Evolutionary conservation across 2,329 filamentous ascomycete species (phyloP).

Genomic region (Macrophomina phaseolina): DNA sequence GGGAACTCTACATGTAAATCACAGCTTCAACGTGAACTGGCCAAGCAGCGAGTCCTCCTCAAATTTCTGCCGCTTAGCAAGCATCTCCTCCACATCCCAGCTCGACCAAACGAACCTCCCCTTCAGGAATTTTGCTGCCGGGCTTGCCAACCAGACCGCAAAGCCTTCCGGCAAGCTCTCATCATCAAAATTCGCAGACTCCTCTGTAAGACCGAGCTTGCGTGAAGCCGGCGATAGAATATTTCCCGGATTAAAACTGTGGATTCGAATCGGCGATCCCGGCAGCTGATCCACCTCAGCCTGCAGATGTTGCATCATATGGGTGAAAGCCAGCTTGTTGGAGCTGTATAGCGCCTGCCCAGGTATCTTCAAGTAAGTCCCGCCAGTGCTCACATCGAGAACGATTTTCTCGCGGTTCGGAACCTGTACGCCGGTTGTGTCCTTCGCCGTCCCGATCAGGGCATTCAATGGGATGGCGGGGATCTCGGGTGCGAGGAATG

Average conservation of each 20-base stretch:
- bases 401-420: neutral
- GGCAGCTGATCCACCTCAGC: constrained; percentile 2
- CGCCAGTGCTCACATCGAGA: constrained; percentile 16
- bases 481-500: constrained; percentile 28
- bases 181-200: neutral
- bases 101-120: constrained; percentile 34
- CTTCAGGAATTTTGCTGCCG: constrained; percentile 33
- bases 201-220: neutral
- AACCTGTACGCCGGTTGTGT: neutral
- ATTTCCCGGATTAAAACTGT: constrained; percentile 8
- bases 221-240: neutral
- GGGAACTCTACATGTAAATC: neutral
- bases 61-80: constrained; percentile 3
- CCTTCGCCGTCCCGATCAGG: neutral
- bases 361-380: constrained; percentile 12
- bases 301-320: constrained; percentile 26
- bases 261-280: neutral
- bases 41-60: neutral
- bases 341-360: constrained; percentile 26
- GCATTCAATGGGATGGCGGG: neutral
- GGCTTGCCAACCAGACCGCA: constrained; percentile 41
- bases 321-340: constrained; percentile 25
- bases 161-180: constrained; percentile 30
- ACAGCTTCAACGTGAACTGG: neutral
- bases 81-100: constrained; percentile 42